phyloP scores from a whole-genome alignment of 495 filamentous ascomycete species.

The Aspergillus baeticus region DNA sequence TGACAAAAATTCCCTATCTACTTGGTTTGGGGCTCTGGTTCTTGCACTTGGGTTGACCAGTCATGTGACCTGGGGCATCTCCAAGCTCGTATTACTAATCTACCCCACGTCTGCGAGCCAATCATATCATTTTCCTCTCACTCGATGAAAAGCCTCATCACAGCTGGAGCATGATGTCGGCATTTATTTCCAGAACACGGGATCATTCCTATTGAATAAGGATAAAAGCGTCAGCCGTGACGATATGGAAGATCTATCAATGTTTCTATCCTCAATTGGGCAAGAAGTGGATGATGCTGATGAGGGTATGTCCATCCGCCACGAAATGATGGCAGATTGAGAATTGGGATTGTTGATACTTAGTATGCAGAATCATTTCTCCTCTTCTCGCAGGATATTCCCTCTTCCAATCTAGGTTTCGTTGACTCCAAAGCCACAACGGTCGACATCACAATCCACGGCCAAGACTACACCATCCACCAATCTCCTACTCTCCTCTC shows the following conservation, averaged over 20 bases:
- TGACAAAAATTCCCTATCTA: too few relatives aligned
- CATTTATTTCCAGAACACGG: too few relatives aligned
- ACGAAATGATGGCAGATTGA: too few relatives aligned
- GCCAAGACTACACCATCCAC: conserved; percentile 70
- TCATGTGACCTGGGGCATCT: neutral
- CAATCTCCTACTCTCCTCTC: conserved; percentile 83
- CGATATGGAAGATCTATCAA: conserved; percentile 14
- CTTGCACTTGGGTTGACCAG: too few relatives aligned
- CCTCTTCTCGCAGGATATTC: conserved; percentile 74
- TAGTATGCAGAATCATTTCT: conserved; percentile 70
- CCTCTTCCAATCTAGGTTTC: conserved; percentile 81
- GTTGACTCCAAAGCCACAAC: conserved; percentile 64
- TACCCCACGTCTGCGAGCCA: too few relatives aligned
- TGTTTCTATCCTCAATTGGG: conserved; percentile 18
- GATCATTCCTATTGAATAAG: too few relatives aligned
- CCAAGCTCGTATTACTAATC: too few relatives aligned
- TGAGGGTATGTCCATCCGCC: conserved; percentile 55
- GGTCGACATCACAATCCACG: conserved; percentile 68
- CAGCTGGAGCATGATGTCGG: too few relatives aligned
- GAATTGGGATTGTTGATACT: neutral
- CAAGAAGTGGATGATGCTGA: conserved; percentile 40
- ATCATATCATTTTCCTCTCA: too few relatives aligned
- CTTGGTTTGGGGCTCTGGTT: too few relatives aligned
- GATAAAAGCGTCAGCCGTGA: neutral
- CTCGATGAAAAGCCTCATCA: too few relatives aligned